Evolutionary conservation across 1,284 basidiomycete genomes (phyloP), one percentile per base, ranked within the genome.

Genomic region (Tremellales sp.): DNA sequence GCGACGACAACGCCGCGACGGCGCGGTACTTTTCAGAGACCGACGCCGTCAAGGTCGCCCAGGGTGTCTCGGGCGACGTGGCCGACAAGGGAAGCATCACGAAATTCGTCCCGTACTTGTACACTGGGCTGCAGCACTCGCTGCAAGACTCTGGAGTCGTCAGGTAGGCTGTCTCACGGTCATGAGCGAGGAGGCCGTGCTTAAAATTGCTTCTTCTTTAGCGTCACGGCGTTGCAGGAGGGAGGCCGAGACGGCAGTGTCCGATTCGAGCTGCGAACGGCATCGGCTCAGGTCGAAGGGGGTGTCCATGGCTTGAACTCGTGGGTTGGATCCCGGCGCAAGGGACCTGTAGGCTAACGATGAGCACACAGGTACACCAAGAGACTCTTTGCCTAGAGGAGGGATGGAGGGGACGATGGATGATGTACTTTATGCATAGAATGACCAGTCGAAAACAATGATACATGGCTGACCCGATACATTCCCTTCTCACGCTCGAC

Each of bases 21-120:
- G 85, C 91, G 38, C 82, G 94, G 28, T 98, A 98, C 78, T 98
- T 98, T 75, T 95, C 91, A 28, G 95, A 98, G 76, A 81, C 83
- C 50, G 92, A 91, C 50, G 80, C 86, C 2, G 85, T 98, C 72
- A 97, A 97, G 78, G 95, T 98, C 43, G 94, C 94, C 4, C 91
- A 95, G 74, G 94, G 94, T 54, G 95, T 98, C 13, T 86, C 87
- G 13, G 94, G 95, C 24, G 90, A 97, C 58, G 94, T 98, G 13
- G 87, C 91, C 72, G 94, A 98, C 75, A 97, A 97, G 79, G 94
- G 95, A 21, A 89, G 86, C 51, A 81, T 97, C 56, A 85, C 83
- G 75, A 84, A 85, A 47, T 97, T 94, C 73, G 71, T 95, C 45
- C 93, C 92, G 7, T 99, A 98, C 74, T 77, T 98, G 36, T 81